Evolutionary conservation across 108 stramenopile species (phyloP).

Genomic region (Discostella stelligeroides): DNA sequence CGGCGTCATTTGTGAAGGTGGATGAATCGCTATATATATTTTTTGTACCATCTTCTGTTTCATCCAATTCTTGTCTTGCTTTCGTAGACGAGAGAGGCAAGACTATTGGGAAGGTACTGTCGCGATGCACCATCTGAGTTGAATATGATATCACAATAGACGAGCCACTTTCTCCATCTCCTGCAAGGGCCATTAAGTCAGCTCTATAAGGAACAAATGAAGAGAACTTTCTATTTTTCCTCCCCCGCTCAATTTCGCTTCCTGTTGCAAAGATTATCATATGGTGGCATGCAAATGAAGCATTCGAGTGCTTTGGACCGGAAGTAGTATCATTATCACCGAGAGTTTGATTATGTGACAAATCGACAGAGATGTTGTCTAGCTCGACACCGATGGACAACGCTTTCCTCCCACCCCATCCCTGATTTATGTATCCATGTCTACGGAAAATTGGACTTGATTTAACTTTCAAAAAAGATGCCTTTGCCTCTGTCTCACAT

Average conservation of each 20-base stretch:
- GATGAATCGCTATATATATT: constrained; percentile 13
- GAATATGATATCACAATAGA: constrained; percentile 21
- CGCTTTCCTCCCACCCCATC: constrained; percentile 12
- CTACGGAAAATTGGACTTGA: constrained; percentile 29
- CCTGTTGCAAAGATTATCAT: constrained; percentile 33
- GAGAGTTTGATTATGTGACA: constrained; percentile 16
- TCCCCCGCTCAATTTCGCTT: constrained; percentile 22
- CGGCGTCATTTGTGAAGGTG: constrained; percentile 2
- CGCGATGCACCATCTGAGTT: constrained; percentile 9
- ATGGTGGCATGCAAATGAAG: constrained; percentile 13
- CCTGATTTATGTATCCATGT: constrained; percentile 29
- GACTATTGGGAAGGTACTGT: constrained; percentile 59
- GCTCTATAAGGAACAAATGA: constrained; percentile 29
- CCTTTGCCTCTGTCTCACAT: constrained; percentile 10
- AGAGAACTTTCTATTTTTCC: constrained; percentile 22
- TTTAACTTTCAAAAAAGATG: not conserved
- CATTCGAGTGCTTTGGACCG: constrained; percentile 17
- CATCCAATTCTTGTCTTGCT: constrained; percentile 76
- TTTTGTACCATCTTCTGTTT: constrained; percentile 49
- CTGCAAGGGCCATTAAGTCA: constrained; percentile 29
- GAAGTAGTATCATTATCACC: constrained; percentile 6
- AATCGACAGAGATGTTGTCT: constrained; percentile 25
- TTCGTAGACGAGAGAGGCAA: constrained; percentile 77
- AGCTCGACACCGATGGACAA: constrained; percentile 35
- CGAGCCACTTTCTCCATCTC: constrained; percentile 24